Conservation (phyloP, 1,139 yeast species). For the Debaryomyces fabryi region DNA sequence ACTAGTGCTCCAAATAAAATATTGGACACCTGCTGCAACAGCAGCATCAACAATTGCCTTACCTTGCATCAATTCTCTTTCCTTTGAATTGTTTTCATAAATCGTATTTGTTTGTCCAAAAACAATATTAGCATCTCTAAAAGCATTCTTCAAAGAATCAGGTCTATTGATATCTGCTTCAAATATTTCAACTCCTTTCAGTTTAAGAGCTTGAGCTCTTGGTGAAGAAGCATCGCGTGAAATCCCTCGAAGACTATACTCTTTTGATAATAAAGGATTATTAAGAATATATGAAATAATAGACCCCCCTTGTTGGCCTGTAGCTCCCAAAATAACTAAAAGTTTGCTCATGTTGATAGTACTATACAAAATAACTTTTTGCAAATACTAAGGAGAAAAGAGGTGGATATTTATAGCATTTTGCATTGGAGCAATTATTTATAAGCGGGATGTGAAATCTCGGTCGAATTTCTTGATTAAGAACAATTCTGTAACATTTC, state of each 20-base stretch:
- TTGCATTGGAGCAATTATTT: background rate
- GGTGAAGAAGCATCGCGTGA: background rate
- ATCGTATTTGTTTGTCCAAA: background rate
- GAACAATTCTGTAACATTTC: background rate
- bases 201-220: background rate
- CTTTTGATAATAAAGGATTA: background rate
- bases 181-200: background rate
- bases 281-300: constrained; percentile 8
- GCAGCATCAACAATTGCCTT: background rate
- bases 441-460: background rate
- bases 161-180: background rate
- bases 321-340: constrained; percentile 14
- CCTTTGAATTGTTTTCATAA: background rate
- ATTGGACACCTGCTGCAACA: background rate
- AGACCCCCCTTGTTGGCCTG: constrained; percentile 16
- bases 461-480: background rate
- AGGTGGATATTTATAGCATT: background rate
- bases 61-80: background rate
- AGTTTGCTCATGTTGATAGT: constrained; percentile 8
- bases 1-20: background rate
- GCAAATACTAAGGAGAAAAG: too few species aligned
- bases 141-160: background rate
- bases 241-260: background rate
- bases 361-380: too few species aligned
- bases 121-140: background rate